A percentile compares a stretch with the other conserved stretches of the same genome.
These are phyloP conservation scores for Leptodontidium sp. DNA, from an alignment of 2,329 filamentous ascomycete species.

Conservation along the genomic window DNA sequence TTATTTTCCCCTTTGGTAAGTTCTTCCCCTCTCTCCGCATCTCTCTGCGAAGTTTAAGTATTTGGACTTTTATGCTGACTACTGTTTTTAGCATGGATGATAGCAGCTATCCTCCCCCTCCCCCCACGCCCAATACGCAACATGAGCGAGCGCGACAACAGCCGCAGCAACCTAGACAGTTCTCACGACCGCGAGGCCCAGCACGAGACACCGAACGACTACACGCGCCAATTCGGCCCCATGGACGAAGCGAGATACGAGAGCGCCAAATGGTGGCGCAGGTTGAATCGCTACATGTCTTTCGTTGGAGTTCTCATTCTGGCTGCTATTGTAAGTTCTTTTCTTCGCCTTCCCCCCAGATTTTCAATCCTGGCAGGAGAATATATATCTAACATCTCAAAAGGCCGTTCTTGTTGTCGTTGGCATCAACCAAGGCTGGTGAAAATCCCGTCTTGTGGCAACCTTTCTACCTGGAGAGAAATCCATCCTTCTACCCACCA, in stretches of 20 bases:
- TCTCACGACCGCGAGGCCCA: slow-evolving; percentile 30
- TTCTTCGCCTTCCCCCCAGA: neutral
- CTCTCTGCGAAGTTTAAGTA: neutral
- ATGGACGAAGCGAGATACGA: slow-evolving; percentile 50
- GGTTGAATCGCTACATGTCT: slow-evolving; percentile 68
- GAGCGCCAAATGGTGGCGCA: slow-evolving; percentile 71
- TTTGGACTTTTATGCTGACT: slow-evolving; percentile 20
- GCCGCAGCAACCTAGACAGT: slow-evolving; percentile 44
- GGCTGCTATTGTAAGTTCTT: slow-evolving; percentile 58
- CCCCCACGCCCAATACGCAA: slow-evolving; percentile 63
- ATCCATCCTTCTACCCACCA: neutral
- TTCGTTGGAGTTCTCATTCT: slow-evolving; percentile 63
- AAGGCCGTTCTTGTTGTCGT: slow-evolving; percentile 33
- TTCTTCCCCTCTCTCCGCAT: slow-evolving; percentile 28
- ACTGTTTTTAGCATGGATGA: slow-evolving; percentile 72
- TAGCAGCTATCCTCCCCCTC: slow-evolving; percentile 77
- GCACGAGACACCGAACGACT: slow-evolving; percentile 36
- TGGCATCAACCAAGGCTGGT: slow-evolving; percentile 31
- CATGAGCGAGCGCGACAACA: slow-evolving; percentile 56
- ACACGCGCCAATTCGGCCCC: slow-evolving; percentile 41
- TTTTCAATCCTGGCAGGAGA: neutral
- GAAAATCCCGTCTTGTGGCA: neutral
- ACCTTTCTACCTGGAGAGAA: no score
- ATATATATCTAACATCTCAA: neutral
- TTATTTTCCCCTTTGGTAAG: slow-evolving; percentile 77